These are phyloP conservation scores for Neurospora sp. DNA, from an alignment of 495 filamentous ascomycete genomes.

Conservation along the genomic window DNA sequence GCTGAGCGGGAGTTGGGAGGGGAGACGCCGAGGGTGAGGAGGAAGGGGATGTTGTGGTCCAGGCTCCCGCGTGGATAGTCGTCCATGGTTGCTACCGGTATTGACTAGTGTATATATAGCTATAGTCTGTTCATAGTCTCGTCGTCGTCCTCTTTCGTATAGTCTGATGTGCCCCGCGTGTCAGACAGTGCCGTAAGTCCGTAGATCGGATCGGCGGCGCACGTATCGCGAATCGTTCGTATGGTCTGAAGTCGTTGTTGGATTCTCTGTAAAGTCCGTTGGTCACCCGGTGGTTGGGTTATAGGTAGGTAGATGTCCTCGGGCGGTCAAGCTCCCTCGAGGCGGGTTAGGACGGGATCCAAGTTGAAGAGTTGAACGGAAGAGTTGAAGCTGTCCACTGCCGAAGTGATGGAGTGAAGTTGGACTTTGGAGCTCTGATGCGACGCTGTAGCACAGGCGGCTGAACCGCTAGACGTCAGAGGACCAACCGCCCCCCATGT, in stretches of 20 bases:
- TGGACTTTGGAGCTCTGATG: not conserved
- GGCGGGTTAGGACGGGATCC: not conserved
- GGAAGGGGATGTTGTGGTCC: constrained; percentile 69
- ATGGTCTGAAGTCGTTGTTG: not conserved
- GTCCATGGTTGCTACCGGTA: constrained; percentile 50
- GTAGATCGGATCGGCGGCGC: not conserved
- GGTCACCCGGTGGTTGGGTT: not conserved
- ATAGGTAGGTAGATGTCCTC: not conserved
- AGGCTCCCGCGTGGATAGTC: constrained; percentile 74
- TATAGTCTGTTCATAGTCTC: not conserved
- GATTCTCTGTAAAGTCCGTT: not conserved
- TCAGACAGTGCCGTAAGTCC: not conserved
- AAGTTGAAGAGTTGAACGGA: not conserved
- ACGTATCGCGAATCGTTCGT: not conserved
- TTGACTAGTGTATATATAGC: not conserved
- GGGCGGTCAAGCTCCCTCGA: not conserved
- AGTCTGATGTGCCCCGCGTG: not conserved
- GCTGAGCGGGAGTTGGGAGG: constrained; percentile 11
- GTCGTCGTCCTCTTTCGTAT: not conserved
- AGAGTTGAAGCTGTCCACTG: not conserved
- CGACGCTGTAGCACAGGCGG: not conserved
- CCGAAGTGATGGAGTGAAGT: not conserved
- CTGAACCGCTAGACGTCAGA: not conserved
- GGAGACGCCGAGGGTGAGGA: constrained; percentile 68
- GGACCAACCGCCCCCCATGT: not conserved